Evolutionary conservation across 2,329 filamentous ascomycete genomes (phyloP).

Genomic region (Westerdykella aurantiaca): DNA sequence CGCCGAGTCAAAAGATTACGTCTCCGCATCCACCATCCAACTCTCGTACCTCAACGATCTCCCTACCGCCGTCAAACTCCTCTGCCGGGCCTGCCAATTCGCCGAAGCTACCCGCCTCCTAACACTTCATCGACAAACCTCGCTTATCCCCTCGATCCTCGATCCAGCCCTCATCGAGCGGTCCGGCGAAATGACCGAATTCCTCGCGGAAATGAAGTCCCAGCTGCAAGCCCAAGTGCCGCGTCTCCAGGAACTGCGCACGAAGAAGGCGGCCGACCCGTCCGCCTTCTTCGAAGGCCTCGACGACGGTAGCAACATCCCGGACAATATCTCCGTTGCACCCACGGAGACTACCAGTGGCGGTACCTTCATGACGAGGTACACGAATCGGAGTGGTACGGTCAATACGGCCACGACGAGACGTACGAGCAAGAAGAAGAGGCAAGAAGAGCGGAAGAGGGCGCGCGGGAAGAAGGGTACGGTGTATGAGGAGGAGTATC

Average conservation of each 20-base stretch:
- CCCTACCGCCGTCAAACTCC: slow-evolving; percentile 62
- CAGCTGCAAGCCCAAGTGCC: slow-evolving; percentile 83
- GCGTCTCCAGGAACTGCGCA: slow-evolving; percentile 73
- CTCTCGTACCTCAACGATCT: slow-evolving; percentile 73
- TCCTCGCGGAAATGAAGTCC: slow-evolving; percentile 84
- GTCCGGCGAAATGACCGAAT: slow-evolving; percentile 76
- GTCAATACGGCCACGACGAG: slow-evolving; percentile 71
- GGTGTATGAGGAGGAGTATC: slow-evolving; percentile 96
- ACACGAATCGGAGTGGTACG: slow-evolving; percentile 64
- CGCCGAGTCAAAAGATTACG: slow-evolving; percentile 77
- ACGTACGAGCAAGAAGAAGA: slow-evolving; percentile 79
- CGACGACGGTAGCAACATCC: slow-evolving; percentile 54
- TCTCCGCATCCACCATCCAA: slow-evolving; percentile 71
- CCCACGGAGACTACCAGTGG: slow-evolving; percentile 77
- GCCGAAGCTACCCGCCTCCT: slow-evolving; percentile 80
- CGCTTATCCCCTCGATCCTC: slow-evolving; percentile 62
- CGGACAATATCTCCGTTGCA: slow-evolving; percentile 88
- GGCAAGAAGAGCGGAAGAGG: slow-evolving; percentile 89
- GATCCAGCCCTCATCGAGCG: slow-evolving; percentile 77
- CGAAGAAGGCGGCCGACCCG: slow-evolving; percentile 76
- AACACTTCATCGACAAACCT: slow-evolving; percentile 53
- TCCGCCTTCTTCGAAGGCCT: slow-evolving; percentile 79
- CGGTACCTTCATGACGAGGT: slow-evolving; percentile 82
- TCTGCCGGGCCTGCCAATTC: slow-evolving; percentile 85
- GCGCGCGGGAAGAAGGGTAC: slow-evolving; percentile 93